Evolutionary conservation across 768 basidiomycete genomes (phyloP), one percentile per base, ranked within the genome.

Genomic region (Hortiboletus flavorubellus): DNA sequence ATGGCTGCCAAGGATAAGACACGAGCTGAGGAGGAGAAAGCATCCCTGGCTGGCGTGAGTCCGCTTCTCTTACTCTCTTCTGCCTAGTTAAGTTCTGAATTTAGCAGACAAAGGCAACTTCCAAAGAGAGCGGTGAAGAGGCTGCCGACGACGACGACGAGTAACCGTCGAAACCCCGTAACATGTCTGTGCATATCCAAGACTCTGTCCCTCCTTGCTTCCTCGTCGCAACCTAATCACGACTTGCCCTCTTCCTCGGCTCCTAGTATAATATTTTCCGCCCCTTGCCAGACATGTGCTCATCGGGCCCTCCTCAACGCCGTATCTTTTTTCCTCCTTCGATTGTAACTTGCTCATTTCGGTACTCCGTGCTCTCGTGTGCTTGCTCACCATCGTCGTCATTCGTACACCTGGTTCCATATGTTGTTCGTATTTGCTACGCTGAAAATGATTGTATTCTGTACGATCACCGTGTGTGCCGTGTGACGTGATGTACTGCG

Each of bases 1-100:
- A 83, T 88, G 72, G 95, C 96, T 45, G 83, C 86, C 39, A 79
- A 80, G 52, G 95, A 98, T 76, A 98, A 97, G 80, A 69, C 77
- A 56, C 83, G 95, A 49, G 92, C 91, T 31, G 93, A 93, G 64
- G 80, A 85, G 53, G 91, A 93, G 71, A 91, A 91, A 71, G 72
- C 73, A 46, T 72, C 70, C 5, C 64, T 77, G 64, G 68, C 77
- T 43, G 37, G 57, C 2, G 79, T 80, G 54, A 52, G 76, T 71
- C 48, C 47, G 5, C 41, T 38, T 55, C 8, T 26, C 12, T 1
- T 44, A n/a, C 18, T 4, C 14, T 26, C 8, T 15, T 34, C 0
- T 2, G 2, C 2, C 2, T 18, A 12, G 23, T 48, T 59, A 26
- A 54, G 62, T 16, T 37, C 1, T 29, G 4, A 34, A 31, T 15